Evolutionary conservation across 129 eudicot genomes (phyloP).

Genomic region (Logfia minima): DNA sequence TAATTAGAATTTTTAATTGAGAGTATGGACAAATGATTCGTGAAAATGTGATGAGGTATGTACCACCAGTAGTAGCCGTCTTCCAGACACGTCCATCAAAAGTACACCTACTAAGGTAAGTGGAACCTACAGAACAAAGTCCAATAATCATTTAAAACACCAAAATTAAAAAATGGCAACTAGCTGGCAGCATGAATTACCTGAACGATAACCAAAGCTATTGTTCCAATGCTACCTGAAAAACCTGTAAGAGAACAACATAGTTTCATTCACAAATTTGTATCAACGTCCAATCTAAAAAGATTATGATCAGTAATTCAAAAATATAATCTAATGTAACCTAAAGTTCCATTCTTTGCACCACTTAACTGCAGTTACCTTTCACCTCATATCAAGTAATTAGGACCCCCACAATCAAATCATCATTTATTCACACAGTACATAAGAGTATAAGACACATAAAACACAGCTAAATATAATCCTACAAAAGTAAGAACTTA

Average conservation of each 20-base stretch:
- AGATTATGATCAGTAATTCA: neutral
- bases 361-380: neutral
- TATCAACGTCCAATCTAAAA: neutral
- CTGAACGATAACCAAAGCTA: constrained; percentile 17
- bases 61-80: constrained; percentile 14
- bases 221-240: constrained; percentile 14
- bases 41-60: neutral
- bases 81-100: constrained; percentile 8
- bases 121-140: constrained; percentile 3
- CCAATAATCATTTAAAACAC: neutral
- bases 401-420: neutral
- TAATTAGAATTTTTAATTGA: neutral
- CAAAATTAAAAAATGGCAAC: neutral
- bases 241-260: neutral
- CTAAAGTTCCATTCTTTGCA: neutral
- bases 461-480: too few species aligned
- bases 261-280: neutral
- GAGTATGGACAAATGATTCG: neutral
- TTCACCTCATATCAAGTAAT: neutral
- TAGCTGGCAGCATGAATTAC: constrained; percentile 8
- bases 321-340: neutral
- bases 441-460: too few species aligned
- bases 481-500: too few species aligned
- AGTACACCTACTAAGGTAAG: constrained; percentile 16
- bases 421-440: too few species aligned